Percentiles rank a stretch among this genome's conserved stretches.
Evolutionary conservation across 192 early-diverging fungal species (phyloP).

Genomic region (Backusella parvicylindrica): DNA sequence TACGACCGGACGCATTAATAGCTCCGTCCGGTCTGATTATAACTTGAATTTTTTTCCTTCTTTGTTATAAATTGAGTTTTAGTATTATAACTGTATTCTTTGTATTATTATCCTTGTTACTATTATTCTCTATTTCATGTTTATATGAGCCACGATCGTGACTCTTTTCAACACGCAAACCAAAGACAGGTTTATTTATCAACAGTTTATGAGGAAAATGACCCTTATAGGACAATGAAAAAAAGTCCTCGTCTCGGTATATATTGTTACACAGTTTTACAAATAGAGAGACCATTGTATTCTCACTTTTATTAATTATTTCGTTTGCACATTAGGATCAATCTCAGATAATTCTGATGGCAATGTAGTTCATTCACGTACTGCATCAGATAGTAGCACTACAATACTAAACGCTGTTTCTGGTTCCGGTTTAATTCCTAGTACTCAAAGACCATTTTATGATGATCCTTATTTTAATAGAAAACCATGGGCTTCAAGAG

Average conservation of each 20-base stretch:
- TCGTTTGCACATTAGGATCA: background rate
- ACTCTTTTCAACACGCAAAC: background rate
- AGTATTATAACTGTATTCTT: no score
- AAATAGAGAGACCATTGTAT: background rate
- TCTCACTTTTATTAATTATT: background rate
- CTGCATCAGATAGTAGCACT: conserved; percentile 8
- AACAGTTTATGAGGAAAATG: conserved; percentile 11
- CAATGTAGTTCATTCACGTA: background rate
- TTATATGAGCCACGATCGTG: conserved; percentile 1
- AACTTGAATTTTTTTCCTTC: background rate
- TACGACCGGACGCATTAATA: no score
- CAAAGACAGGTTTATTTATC: background rate
- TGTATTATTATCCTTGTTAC: background rate
- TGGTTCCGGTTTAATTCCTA: no score
- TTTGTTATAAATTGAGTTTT: no score
- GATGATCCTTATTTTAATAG: background rate
- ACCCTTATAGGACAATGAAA: conserved; percentile 22
- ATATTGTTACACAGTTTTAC: background rate
- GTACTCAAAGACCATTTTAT: background rate
- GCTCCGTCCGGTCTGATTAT: no score
- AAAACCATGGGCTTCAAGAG: background rate
- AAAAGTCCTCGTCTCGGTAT: conserved; percentile 21
- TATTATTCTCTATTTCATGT: background rate
- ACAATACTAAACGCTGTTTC: background rate
- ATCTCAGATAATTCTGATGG: background rate